These are phyloP conservation scores for Metarhizium brunneum DNA, from an alignment of 2,329 filamentous ascomycete species.

Conservation along the genomic window DNA sequence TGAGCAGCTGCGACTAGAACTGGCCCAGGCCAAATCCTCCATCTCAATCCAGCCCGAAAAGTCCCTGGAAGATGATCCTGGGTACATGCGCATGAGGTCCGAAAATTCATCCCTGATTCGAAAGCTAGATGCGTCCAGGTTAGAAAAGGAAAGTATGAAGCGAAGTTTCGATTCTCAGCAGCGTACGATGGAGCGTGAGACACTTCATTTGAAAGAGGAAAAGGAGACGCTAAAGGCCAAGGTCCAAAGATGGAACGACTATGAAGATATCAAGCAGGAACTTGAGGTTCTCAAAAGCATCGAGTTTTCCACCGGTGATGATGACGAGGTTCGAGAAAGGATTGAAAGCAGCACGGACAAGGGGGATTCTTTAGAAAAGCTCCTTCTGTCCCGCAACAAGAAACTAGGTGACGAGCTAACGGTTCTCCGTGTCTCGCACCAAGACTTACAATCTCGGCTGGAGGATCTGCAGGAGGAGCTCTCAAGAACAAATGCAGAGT, in stretches of 20 bases:
- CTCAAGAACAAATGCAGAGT: constrained; percentile 71
- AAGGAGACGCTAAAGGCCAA: constrained; percentile 71
- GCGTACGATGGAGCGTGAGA: constrained; percentile 71
- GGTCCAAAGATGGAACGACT: constrained; percentile 84
- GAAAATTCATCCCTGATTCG: constrained; percentile 89
- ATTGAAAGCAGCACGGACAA: constrained; percentile 31
- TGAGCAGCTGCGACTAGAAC: constrained; percentile 81
- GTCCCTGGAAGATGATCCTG: constrained; percentile 78
- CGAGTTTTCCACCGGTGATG: constrained; percentile 86
- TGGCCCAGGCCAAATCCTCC: constrained; percentile 75
- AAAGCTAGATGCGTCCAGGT: constrained; percentile 72
- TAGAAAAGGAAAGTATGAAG: constrained; percentile 76
- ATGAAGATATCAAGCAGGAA: constrained; percentile 93
- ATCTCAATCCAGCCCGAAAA: constrained; percentile 50
- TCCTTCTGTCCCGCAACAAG: constrained; percentile 88
- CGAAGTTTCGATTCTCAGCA: constrained; percentile 67
- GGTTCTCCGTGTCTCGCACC: constrained; percentile 83
- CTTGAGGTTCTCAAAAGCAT: constrained; percentile 96
- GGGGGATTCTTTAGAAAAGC: constrained; percentile 79
- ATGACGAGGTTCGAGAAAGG: constrained; percentile 51
- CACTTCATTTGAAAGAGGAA: constrained; percentile 65
- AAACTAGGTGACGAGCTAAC: constrained; percentile 93
- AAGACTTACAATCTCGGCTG: constrained; percentile 75
- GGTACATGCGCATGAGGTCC: constrained; percentile 77
- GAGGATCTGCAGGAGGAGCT: constrained; percentile 77